phyloP scores from a whole-genome alignment of 2,329 filamentous ascomycete species.

The Scedosporium aurantiacum region DNA sequence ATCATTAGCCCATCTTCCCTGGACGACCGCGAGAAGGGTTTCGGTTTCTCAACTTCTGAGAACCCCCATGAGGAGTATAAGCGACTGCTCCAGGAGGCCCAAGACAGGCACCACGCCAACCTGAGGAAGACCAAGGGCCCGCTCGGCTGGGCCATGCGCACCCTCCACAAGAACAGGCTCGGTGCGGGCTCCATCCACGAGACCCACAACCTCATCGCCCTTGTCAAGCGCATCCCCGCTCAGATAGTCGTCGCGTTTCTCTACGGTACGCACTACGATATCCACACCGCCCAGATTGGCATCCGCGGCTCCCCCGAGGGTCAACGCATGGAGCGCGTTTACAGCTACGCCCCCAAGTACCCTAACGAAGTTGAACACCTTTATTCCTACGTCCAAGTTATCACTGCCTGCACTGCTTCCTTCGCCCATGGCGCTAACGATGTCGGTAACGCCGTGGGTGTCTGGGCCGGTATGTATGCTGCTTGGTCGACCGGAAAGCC shows the following conservation, averaged over 20 bases:
- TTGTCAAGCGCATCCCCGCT: conserved; percentile 58
- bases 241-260: conserved; percentile 50
- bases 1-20: no score
- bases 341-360: conserved; percentile 53
- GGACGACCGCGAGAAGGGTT: no score
- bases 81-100: conserved; percentile 45
- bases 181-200: conserved; percentile 66
- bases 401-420: conserved; percentile 61
- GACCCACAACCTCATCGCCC: conserved; percentile 53
- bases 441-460: conserved; percentile 59
- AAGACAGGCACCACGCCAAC: conserved; percentile 49
- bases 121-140: conserved; percentile 53
- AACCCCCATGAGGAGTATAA: conserved; percentile 44
- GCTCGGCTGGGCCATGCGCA: conserved; percentile 76
- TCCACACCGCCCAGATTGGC: conserved; percentile 64
- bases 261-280: conserved; percentile 74
- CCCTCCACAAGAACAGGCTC: conserved; percentile 62
- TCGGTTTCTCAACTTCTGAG: conserved; percentile 21
- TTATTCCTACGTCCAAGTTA: conserved; percentile 55
- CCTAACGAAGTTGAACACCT: conserved; percentile 59
- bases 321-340: conserved; percentile 57
- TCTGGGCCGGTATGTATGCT: conserved; percentile 60
- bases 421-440: conserved; percentile 72
- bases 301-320: conserved; percentile 63
- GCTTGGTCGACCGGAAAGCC: conserved; percentile 55